A percentile compares a stretch with the other conserved stretches of the same genome.
phyloP scores from a whole-genome alignment of 768 basidiomycete genomes.

The Boletus sensibilis region DNA sequence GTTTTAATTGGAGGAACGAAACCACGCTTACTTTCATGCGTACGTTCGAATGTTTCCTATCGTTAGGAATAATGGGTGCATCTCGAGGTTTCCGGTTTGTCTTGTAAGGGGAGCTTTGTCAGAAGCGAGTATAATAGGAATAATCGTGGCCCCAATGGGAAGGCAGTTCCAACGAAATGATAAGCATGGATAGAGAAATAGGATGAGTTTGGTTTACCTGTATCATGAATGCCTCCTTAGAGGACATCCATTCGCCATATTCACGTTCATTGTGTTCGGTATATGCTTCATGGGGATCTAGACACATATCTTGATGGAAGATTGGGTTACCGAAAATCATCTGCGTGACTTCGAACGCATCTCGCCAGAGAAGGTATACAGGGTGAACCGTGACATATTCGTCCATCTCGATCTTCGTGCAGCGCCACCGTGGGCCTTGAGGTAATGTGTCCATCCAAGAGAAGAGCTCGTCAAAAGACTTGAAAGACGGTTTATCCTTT shows the following conservation, averaged over 20 bases:
- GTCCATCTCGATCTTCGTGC: not conserved
- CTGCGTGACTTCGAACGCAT: not conserved
- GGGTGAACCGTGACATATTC: not conserved
- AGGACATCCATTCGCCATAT: not conserved
- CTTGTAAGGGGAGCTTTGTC: slow-evolving; percentile 36
- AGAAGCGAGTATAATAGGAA: slow-evolving; percentile 30
- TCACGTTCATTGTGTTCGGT: not conserved
- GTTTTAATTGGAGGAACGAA: no score
- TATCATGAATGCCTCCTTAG: not conserved
- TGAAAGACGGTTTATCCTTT: no score
- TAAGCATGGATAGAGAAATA: not conserved
- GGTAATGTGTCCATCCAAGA: no score
- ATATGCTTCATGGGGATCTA: not conserved
- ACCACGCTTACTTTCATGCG: not conserved
- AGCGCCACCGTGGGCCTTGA: not conserved
- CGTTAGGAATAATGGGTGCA: slow-evolving; percentile 32
- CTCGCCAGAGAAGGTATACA: not conserved
- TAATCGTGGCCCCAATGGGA: slow-evolving; percentile 18
- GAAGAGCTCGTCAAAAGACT: no score
- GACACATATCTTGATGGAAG: not conserved
- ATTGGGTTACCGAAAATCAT: not conserved
- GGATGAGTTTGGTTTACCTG: not conserved
- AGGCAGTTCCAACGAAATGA: not conserved
- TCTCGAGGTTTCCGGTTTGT: slow-evolving; percentile 30
- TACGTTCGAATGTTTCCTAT: slow-evolving; percentile 29